Conservation (phyloP, 495 filamentous ascomycete species). For the Neurospora africana region DNA sequence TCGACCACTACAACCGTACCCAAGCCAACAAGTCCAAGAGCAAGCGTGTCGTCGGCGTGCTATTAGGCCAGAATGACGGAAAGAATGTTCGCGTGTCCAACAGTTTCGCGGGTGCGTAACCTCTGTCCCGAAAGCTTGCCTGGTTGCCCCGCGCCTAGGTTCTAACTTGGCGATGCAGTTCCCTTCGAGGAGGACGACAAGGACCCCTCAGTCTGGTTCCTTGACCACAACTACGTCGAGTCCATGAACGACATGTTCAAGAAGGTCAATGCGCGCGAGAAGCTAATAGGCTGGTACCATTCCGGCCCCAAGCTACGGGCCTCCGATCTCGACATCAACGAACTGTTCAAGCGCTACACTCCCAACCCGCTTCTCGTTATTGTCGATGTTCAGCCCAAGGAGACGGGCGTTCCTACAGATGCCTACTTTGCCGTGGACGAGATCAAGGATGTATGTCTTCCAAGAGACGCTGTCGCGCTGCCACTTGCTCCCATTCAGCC, state of each 20-base stretch:
- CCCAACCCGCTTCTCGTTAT: slow-evolving; percentile 94
- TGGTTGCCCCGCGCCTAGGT: background rate
- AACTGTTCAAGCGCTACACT: slow-evolving; percentile 98
- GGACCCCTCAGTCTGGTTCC: slow-evolving; percentile 96
- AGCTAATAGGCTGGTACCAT: slow-evolving; percentile 99
- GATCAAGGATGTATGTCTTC: slow-evolving; percentile 86
- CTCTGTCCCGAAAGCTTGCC: background rate
- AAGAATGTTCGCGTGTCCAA: slow-evolving; percentile 95
- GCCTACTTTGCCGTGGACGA: slow-evolving; percentile 99
- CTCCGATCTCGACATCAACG: slow-evolving; percentile 98
- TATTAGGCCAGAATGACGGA: slow-evolving; percentile 91
- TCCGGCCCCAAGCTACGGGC: slow-evolving; percentile 94
- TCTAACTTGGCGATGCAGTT: slow-evolving; percentile 42
- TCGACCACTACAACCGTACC: slow-evolving; percentile 95
- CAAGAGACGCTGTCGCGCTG: background rate
- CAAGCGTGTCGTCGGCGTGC: slow-evolving; percentile 92
- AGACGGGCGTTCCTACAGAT: slow-evolving; percentile 94
- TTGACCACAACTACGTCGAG: slow-evolving; percentile 99
- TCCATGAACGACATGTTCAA: slow-evolving; percentile 99
- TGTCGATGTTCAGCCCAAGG: slow-evolving; percentile 97
- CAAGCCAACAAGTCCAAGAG: slow-evolving; percentile 63
- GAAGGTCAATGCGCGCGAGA: slow-evolving; percentile 98
- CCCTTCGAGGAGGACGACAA: slow-evolving; percentile 99
- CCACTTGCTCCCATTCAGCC: slow-evolving; percentile 2
- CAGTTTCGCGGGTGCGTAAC: slow-evolving; percentile 77